Evolutionary conservation across 805 yeast genomes (phyloP).

Genomic region (Cyberlindnera maritima): DNA sequence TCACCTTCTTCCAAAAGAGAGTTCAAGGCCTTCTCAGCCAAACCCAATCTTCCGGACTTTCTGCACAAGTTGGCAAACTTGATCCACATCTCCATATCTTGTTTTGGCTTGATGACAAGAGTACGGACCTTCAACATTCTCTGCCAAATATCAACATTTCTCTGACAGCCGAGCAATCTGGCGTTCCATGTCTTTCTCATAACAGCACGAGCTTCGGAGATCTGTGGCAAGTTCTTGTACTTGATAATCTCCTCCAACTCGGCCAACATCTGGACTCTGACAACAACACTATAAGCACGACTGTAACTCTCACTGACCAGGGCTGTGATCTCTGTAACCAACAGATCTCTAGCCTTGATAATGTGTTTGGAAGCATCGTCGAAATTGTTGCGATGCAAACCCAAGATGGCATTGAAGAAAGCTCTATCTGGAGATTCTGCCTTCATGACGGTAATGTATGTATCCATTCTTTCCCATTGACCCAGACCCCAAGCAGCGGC

Average conservation of each 20-base stretch:
- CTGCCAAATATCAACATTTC: constrained; percentile 99
- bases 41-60: constrained; percentile 85
- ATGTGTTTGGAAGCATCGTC: constrained; percentile 79
- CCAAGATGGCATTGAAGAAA: constrained; percentile 87
- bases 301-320: constrained; percentile 93
- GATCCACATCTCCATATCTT: constrained; percentile 97
- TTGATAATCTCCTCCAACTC: constrained; percentile 93
- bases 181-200: constrained; percentile 94
- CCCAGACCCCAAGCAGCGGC: constrained; percentile 99
- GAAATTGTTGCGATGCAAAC: constrained; percentile 82
- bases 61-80: constrained; percentile 95
- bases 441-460: constrained; percentile 86
- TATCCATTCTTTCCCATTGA: constrained; percentile 95
- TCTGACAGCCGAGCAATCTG: constrained; percentile 87
- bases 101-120: constrained; percentile 88
- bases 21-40: constrained; percentile 90
- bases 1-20: constrained; percentile 71
- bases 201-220: constrained; percentile 71
- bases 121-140: constrained; percentile 91
- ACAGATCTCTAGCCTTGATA: constrained; percentile 77
- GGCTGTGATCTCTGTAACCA: constrained; percentile 92
- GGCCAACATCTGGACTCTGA: constrained; percentile 94
- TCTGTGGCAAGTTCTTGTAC: constrained; percentile 81
- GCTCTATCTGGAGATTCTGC: constrained; percentile 92
- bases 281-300: constrained; percentile 95